A percentile compares a stretch with the other conserved stretches of the same genome.
Evolutionary conservation across 805 yeast species (phyloP).

Genomic region (Nakazawaea siamensis): DNA sequence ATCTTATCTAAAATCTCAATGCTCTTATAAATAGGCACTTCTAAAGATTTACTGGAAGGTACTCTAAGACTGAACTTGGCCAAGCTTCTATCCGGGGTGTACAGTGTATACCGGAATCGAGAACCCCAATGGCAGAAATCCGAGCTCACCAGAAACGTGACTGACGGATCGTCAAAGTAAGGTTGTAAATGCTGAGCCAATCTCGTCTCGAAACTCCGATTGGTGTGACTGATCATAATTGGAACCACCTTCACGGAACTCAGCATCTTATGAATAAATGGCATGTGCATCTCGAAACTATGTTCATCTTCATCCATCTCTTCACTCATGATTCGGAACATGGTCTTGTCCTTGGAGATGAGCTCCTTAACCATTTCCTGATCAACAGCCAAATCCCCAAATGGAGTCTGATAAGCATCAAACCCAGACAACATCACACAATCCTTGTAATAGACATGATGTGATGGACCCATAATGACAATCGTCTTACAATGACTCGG

Average conservation of each 20-base stretch:
- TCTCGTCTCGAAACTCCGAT: constrained; percentile 30
- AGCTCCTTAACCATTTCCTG: constrained; percentile 30
- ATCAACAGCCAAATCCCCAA: constrained; percentile 72
- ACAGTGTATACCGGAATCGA: constrained; percentile 51
- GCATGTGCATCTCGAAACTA: constrained; percentile 91
- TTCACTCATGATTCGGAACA: constrained; percentile 48
- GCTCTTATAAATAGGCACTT: constrained; percentile 53
- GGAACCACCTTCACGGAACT: constrained; percentile 51
- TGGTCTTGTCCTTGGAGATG: constrained; percentile 21
- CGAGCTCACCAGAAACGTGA: constrained; percentile 72
- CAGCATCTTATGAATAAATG: constrained; percentile 51
- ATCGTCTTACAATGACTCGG: constrained; percentile 47
- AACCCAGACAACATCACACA: constrained; percentile 46
- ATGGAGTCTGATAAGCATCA: constrained; percentile 64
- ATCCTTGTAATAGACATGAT: constrained; percentile 72
- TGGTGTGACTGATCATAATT: constrained; percentile 64
- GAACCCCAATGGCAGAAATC: constrained; percentile 96
- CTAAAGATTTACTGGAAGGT: neutral
- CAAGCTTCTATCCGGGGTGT: constrained; percentile 29
- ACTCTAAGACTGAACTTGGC: constrained; percentile 12
- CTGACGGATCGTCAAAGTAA: constrained; percentile 42
- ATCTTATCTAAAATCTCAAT: constrained; percentile 65
- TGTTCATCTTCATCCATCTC: constrained; percentile 79
- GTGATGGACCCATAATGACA: constrained; percentile 88
- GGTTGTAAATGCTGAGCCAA: constrained; percentile 44